Base-by-base conservation (phyloP, 2,329 filamentous ascomycete species). In the Fusarium decemcellulare region DNA sequence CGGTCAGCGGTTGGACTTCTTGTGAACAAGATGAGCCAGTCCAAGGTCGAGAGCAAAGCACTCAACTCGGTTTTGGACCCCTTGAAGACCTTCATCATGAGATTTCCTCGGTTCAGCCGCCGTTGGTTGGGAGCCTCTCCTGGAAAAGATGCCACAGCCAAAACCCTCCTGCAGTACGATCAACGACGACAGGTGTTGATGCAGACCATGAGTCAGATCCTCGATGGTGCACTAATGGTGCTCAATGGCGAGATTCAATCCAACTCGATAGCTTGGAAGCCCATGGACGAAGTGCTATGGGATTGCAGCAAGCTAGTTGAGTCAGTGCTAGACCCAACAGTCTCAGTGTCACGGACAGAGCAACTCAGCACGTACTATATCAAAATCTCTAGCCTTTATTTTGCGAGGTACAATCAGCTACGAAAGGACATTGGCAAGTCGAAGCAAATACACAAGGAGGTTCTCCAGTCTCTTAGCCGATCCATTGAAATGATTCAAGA, bases 321-420 rank as follows among this genome's bases (percentile, higher is more conserved):
- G 36, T 81, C 84, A 53, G 80, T 90, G 46, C 83, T 84, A 6
- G 80, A 85, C 48, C 75, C 78, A 6, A 69, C 73, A 5, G 61
- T 76, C 12, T 78, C 80, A 2, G 47, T 68, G 9, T 57, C 74
- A 16, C 77, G 73, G 50, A 52, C 70, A 1, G 80, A 80, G 30
- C 76, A 80, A 53, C 71, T 81, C 12, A 74, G 70, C n/a, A 82
- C 81, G 3, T 88, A 90, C 68, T 83, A 88, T 60, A 85, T 91
- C 65, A 92, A 90, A 72, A 87, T 93, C 29, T 93, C 92, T 0
- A 91, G 92, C 71, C 83, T 92, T 4, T 93, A 93, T 75, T 93
- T 91, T 76, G 83, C 88, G n/a, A 83, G 88, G 50, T 89, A 89
- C 73, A 79, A 87, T 16, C 81, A 84, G 46, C 76, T 88, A 63